Conservation (phyloP, 208 protist species). For the Acanthamoeba royreba region DNA sequence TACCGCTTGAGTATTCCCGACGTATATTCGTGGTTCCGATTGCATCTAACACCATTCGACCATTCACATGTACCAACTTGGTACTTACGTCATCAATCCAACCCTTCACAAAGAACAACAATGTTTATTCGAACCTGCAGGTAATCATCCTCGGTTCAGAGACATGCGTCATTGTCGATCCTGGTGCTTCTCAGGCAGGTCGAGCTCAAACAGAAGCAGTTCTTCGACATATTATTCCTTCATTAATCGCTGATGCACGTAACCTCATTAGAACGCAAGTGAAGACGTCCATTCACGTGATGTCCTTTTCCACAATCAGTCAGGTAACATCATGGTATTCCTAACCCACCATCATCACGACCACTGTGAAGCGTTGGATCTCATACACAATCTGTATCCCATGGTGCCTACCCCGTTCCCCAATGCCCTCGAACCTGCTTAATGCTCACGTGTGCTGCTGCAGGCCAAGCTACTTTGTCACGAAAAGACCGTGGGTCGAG, state of each 20-base stretch:
- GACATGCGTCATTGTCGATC: background rate
- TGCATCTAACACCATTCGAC: background rate
- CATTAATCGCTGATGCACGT: background rate
- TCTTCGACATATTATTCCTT: background rate
- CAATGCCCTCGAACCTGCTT: background rate
- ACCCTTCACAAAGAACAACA: background rate
- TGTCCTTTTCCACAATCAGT: background rate
- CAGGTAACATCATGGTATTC: background rate
- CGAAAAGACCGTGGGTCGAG: background rate
- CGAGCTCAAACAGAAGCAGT: background rate
- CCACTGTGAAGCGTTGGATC: background rate
- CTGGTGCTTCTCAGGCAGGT: background rate
- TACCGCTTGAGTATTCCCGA: background rate
- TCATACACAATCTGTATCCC: background rate
- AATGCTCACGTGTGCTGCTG: background rate
- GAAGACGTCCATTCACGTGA: background rate
- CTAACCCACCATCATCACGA: constrained; percentile 30
- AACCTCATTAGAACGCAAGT: background rate
- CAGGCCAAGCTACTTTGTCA: background rate
- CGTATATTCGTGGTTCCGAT: background rate
- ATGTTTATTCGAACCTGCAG: background rate
- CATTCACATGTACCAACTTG: background rate
- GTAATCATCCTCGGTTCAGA: background rate
- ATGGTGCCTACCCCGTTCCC: background rate
- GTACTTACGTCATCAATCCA: background rate